Conservation (phyloP, 1,139 yeast genomes). For the Arxiozyma bovina region DNA sequence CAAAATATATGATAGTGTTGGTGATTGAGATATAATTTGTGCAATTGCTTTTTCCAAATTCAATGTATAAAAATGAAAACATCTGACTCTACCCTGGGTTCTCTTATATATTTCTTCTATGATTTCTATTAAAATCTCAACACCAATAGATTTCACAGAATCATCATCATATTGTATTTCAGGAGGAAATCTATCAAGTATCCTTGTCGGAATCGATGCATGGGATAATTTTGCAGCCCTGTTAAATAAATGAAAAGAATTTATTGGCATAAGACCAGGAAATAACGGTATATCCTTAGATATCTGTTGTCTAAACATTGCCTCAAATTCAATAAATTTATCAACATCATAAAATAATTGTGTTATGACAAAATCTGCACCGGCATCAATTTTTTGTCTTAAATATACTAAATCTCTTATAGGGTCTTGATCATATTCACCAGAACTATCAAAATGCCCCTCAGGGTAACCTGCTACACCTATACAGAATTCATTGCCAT, state of each 20-base stretch:
- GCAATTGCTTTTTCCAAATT: constrained; percentile 89
- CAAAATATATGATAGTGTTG: constrained; percentile 37
- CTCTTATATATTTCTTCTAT: constrained; percentile 46
- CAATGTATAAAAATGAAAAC: constrained; percentile 84
- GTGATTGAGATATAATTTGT: constrained; percentile 59
- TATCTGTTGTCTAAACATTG: constrained; percentile 32
- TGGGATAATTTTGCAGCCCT: constrained; percentile 87
- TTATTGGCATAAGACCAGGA: constrained; percentile 96
- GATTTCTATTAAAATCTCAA: constrained; percentile 58
- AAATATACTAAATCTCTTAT: constrained; percentile 61
- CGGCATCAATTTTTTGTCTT: constrained; percentile 80
- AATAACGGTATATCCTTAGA: constrained; percentile 50
- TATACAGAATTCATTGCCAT: constrained; percentile 72
- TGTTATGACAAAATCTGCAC: constrained; percentile 88
- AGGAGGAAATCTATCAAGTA: constrained; percentile 45
- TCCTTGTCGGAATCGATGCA: constrained; percentile 64
- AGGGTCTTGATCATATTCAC: constrained; percentile 56
- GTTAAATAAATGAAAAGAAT: constrained; percentile 74
- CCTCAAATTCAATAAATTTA: constrained; percentile 47
- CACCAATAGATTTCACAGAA: constrained; percentile 75
- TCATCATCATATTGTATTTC: constrained; percentile 73
- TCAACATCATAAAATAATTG: constrained; percentile 71
- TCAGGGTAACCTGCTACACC: constrained; percentile 97
- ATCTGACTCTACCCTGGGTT: constrained; percentile 52
- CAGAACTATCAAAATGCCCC: constrained; percentile 69